Evolutionary conservation across 1,284 basidiomycete genomes (phyloP), one percentile per base, ranked within the genome.

Genomic region (Rhodotorula sp.): DNA sequence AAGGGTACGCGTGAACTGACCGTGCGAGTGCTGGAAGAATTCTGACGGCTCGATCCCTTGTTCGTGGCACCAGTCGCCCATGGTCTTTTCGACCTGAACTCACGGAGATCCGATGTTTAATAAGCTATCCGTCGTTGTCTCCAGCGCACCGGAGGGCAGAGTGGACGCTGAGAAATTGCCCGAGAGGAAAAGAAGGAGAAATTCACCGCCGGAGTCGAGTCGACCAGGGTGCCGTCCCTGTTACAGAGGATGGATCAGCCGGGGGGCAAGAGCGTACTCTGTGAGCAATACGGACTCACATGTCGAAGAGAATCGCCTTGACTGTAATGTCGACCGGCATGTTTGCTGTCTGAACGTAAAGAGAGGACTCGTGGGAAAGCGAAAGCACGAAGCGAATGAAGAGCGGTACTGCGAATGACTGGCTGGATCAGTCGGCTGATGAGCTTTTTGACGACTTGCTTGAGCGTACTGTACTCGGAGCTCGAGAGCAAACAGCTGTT

Each of bases 211-310:
- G 69, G 70, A 14, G 73, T 74, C 62, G 73, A 74, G 63, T 74
- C 73, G 63, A 72, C 70, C 49, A 74, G 68, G n/a, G 72, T 74
- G 48, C 72, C 72, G 57, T 73, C 71, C 71, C 70, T 73, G 68
- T 63, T 5, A n/a, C 26, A 16, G 43, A 21, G n/a, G 28, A 50
- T 5, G n/a, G 38, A 2, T 38, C 31, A n/a, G 56, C 19, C 45
- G 16, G 23, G 47, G 21, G 8, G n/a, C 18, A 6, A 18, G 23
- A n/a, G 47, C 45, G 10, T 8, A 45, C 21, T 28, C 26, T 26
- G 10, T 2, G n/a, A 19, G 21, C 19, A n/a, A n/a, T 28, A 7
- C 8, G 62, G n/a, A 47, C 71, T 52, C 18, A 67, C 72, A 73
- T 73, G 69, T 73, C 72, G 43, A 71, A 73, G 52, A 73, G 59